These are phyloP conservation scores for Macadamia tetraphylla DNA, from an alignment of 164 flowering plant species.

Conservation along the genomic window DNA sequence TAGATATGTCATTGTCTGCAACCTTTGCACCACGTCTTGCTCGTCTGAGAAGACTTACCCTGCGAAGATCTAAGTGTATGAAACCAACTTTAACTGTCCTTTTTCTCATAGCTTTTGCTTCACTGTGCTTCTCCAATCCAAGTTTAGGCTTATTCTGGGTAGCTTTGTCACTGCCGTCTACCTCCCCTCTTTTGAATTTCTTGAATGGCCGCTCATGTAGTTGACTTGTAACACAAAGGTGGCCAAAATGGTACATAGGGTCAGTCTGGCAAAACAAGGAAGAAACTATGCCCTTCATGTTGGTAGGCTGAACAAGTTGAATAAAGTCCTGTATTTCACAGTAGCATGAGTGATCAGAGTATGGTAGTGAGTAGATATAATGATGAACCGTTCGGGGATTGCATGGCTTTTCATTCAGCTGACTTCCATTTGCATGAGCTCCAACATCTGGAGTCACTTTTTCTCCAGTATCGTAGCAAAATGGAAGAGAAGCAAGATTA, in stretches of 20 bases:
- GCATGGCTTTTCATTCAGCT: slow-evolving; percentile 14
- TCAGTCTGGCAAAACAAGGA: slow-evolving; percentile 55
- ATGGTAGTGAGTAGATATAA: slow-evolving; percentile 55
- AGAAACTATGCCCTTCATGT: slow-evolving; percentile 66
- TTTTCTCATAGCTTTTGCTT: slow-evolving; percentile 15
- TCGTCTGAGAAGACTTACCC: slow-evolving; percentile 48
- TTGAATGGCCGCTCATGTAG: slow-evolving; percentile 12
- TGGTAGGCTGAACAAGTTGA: slow-evolving; percentile 53
- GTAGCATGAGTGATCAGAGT: slow-evolving; percentile 84
- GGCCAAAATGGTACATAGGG: slow-evolving; percentile 57
- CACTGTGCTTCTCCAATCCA: slow-evolving; percentile 6
- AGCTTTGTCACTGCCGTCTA: slow-evolving; percentile 16
- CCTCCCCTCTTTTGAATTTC: slow-evolving; percentile 21
- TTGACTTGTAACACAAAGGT: slow-evolving; percentile 35
- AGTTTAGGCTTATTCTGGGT: slow-evolving; percentile 10
- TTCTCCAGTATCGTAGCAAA: slow-evolving; percentile 8
- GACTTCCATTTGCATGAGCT: slow-evolving; percentile 6
- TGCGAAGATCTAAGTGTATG: slow-evolving; percentile 21
- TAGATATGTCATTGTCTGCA: slow-evolving; percentile 16
- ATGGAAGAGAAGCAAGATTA: slow-evolving; percentile 25
- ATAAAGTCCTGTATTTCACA: slow-evolving; percentile 61
- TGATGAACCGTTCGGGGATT: slow-evolving; percentile 30
- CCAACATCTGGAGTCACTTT: slow-evolving; percentile 8
- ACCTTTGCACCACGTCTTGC: slow-evolving; percentile 48
- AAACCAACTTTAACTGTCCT: slow-evolving; percentile 15